These are phyloP conservation scores for Exophiala mesophila DNA, from an alignment of 2,329 filamentous ascomycete species.

Conservation along the genomic window DNA sequence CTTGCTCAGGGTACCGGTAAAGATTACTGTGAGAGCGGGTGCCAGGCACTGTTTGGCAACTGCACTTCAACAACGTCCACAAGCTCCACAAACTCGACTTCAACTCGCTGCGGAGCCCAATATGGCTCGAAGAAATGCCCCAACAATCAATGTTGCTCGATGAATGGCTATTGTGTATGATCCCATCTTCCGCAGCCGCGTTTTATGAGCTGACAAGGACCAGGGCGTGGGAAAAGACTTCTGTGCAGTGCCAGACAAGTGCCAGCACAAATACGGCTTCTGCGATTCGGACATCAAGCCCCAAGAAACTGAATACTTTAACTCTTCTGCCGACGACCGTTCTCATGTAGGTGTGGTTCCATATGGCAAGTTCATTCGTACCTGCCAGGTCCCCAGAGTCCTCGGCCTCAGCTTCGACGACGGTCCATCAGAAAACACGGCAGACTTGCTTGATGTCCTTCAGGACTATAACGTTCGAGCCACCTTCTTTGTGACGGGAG, in stretches of 20 bases:
- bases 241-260: constrained; percentile 22
- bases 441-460: constrained; percentile 58
- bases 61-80: background rate
- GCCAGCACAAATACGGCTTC: constrained; percentile 20
- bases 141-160: background rate
- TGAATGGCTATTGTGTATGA: background rate
- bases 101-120: background rate
- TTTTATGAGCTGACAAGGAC: constrained; percentile 3
- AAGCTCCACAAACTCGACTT: background rate
- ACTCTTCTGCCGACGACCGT: constrained; percentile 13
- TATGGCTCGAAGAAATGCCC: background rate
- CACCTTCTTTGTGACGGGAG: constrained; percentile 61
- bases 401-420: constrained; percentile 66
- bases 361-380: constrained; percentile 41
- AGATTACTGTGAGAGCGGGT: background rate
- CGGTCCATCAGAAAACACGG: constrained; percentile 59
- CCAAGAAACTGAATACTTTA: constrained; percentile 5
- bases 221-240: constrained; percentile 18
- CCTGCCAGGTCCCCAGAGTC: constrained; percentile 48
- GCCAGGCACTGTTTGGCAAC: background rate
- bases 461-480: constrained; percentile 57
- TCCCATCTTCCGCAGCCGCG: background rate
- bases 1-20: background rate
- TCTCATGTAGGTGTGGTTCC: constrained; percentile 20
- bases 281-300: constrained; percentile 23